phyloP scores from a whole-genome alignment of 1,139 yeast species.

The Taphrina sp. region DNA sequence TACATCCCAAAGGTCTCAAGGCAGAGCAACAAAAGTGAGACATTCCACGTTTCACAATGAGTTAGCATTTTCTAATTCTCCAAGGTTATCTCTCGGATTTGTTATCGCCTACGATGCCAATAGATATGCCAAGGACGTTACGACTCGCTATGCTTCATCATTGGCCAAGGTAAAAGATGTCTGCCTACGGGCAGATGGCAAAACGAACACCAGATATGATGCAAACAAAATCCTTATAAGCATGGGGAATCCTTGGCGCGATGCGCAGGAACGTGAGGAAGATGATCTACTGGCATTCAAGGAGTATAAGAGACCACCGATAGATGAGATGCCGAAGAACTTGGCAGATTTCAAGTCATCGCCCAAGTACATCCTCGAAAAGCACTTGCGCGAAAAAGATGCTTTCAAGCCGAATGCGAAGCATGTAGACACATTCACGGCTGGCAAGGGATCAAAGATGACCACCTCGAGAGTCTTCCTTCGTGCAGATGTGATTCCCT shows the following conservation, averaged over 20 bases:
- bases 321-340: conserved; percentile 85
- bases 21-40: conserved; percentile 22
- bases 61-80: conserved; percentile 6
- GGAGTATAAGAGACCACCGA: conserved; percentile 47
- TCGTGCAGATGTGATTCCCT: conserved; percentile 59
- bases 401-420: conserved; percentile 62
- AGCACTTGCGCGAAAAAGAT: conserved; percentile 70
- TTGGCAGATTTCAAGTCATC: conserved; percentile 80
- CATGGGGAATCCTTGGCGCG: conserved; percentile 11
- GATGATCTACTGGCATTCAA: conserved; percentile 64
- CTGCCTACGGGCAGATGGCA: conserved; percentile 41
- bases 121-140: conserved; percentile 73
- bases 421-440: conserved; percentile 65
- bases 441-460: conserved; percentile 41
- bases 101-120: conserved; percentile 64
- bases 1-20: conserved; percentile 16
- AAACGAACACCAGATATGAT: conserved; percentile 71
- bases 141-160: conserved; percentile 72
- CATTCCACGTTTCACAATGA: not conserved
- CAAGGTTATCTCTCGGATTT: conserved; percentile 22
- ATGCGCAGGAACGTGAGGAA: conserved; percentile 63
- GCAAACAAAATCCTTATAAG: conserved; percentile 48
- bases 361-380: conserved; percentile 69
- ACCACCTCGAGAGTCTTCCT: conserved; percentile 54
- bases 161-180: conserved; percentile 64